Evolutionary conservation across 2,329 filamentous ascomycete species (phyloP), one percentile per base, ranked within the genome.

Genomic region (Parastagonospora avenae): DNA sequence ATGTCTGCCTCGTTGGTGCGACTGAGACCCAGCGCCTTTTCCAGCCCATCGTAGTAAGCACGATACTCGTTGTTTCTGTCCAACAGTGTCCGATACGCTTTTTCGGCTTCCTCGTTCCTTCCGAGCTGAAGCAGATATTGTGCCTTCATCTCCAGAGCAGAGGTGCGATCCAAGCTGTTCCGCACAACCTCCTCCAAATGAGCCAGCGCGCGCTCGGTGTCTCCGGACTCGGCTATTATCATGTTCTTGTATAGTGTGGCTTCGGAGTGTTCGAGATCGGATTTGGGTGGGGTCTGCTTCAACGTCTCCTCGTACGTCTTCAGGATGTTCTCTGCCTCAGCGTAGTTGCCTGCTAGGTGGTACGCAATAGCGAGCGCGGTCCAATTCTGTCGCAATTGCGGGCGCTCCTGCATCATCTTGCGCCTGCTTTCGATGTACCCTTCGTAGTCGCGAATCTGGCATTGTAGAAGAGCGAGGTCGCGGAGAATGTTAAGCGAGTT

Each of bases 381-480:
- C 95, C 95, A 99, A 76, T 93, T 97, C 77, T 95, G 91, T 62
- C 95, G 85, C 54, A 94, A 70, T 59, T 87, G 85, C 1, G 94
- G 90, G 52, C 90, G 86, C 38, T 90, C 86, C 73, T 94, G 88
- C 59, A 99, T 82, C 88, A 99, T 97, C 48, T 87, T 82, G 56
- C 85, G 88, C 63, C 94, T 85, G 76, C 91, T 97, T 74, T 93
- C 88, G 59, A 97, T 85, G 72, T 97, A 97, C 46, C 94, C 94
- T 60, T 88, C 83, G 75, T 92, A 97, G 77, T 99, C 94, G 64
- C 94, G 87, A 85, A 96, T 97, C 78, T 99, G 94, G 62, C 96
- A 84, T 78, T 99, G 94, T 53, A 99, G 83, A 55, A 95, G 85
- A 43, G 94, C 93, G 54, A 99, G 81, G 70, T 99, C 95, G 60